Evolutionary conservation across 1,284 basidiomycete genomes (phyloP).

Genomic region (Ustilago bromivora): DNA sequence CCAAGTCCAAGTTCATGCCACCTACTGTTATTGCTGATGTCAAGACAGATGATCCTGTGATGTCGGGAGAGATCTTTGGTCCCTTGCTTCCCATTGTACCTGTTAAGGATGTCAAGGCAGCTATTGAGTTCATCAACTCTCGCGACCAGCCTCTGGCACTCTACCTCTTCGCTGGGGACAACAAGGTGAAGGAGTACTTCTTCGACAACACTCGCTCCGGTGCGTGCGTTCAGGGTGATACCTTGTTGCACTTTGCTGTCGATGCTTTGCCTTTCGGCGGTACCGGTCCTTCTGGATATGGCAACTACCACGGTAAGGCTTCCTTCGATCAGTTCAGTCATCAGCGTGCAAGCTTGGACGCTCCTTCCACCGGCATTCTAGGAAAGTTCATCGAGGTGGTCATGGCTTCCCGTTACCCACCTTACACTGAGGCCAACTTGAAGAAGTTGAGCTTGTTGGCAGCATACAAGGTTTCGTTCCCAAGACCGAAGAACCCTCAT

Average conservation of each 20-base stretch:
- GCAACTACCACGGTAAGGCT: conserved; percentile 72
- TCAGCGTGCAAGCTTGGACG: conserved; percentile 71
- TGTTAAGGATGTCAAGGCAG: conserved; percentile 72
- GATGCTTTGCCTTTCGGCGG: conserved; percentile 74
- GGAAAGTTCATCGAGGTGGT: conserved; percentile 67
- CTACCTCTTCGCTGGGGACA: conserved; percentile 80
- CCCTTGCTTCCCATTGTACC: conserved; percentile 82
- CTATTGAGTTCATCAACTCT: conserved; percentile 68
- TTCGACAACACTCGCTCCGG: conserved; percentile 63
- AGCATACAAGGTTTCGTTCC: conserved; percentile 44
- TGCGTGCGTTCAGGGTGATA: conserved; percentile 53
- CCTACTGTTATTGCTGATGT: conserved; percentile 79
- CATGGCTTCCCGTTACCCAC: conserved; percentile 70
- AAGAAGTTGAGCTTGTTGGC: conserved; percentile 53
- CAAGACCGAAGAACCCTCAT: conserved; percentile 60
- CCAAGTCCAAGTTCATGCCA: conserved; percentile 75
- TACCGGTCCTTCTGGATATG: conserved; percentile 72
- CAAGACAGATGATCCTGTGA: conserved; percentile 73
- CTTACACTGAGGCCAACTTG: conserved; percentile 63
- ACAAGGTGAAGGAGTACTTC: conserved; percentile 75
- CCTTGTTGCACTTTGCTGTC: conserved; percentile 72
- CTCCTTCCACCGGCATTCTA: conserved; percentile 70
- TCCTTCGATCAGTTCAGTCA: conserved; percentile 74
- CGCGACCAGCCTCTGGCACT: conserved; percentile 81
- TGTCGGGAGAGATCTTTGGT: conserved; percentile 81